Conservation (phyloP, 2,329 filamentous ascomycete species). For the Camptophora hylomeconis region DNA sequence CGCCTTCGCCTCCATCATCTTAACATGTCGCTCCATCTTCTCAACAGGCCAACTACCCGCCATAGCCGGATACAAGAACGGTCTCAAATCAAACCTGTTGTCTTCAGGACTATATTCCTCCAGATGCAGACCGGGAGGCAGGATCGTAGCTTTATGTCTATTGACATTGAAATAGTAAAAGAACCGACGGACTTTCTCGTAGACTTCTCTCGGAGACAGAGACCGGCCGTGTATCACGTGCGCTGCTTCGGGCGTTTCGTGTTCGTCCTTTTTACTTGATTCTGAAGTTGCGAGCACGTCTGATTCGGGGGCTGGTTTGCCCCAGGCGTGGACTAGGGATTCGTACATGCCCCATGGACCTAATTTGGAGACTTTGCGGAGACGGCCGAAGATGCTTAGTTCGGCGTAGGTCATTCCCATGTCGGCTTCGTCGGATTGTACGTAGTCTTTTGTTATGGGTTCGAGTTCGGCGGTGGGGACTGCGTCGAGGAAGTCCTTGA, state of each 20-base stretch:
- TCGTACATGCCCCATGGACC: conserved; percentile 43
- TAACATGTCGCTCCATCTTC: conserved; percentile 36
- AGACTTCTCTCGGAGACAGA: conserved; percentile 29
- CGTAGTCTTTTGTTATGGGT: conserved; percentile 51
- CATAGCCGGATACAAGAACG: conserved; percentile 39
- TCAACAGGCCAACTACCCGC: conserved; percentile 29
- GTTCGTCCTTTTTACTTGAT: no score
- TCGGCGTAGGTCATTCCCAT: conserved; percentile 39
- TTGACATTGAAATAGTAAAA: conserved; percentile 42
- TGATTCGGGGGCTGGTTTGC: conserved; percentile 15
- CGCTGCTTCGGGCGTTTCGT: conserved; percentile 1
- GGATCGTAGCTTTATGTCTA: conserved; percentile 50
- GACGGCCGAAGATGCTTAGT: conserved; percentile 20
- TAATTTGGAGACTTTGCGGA: conserved; percentile 28
- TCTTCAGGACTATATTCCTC: conserved; percentile 35
- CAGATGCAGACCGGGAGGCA: conserved; percentile 45
- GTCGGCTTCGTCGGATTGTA: conserved; percentile 45
- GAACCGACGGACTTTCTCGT: conserved; percentile 34
- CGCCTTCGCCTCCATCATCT: conserved; percentile 25
- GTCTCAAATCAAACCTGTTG: conserved; percentile 45
- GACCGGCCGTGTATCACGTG: conserved; percentile 2
- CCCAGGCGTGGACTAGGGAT: conserved; percentile 27
- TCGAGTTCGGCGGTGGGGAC: conserved; percentile 51
- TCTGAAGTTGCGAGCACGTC: conserved; percentile 5
- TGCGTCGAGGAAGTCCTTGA: conserved; percentile 53